These are phyloP conservation scores for Aspergillus spinulosporus DNA, from an alignment of 2,329 filamentous ascomycete genomes.

Conservation along the genomic window DNA sequence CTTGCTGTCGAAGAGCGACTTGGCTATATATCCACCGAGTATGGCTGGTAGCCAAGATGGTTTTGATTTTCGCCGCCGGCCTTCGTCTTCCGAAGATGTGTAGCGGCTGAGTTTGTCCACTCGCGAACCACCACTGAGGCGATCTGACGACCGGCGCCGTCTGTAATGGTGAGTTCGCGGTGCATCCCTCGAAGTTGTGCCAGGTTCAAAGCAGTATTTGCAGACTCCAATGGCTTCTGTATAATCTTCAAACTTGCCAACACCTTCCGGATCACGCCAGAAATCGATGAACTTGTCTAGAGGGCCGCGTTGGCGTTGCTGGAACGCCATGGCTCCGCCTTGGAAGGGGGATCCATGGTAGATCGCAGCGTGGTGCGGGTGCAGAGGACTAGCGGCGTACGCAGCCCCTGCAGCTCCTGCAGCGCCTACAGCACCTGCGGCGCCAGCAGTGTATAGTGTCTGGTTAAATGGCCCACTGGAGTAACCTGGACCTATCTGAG, in stretches of 20 bases:
- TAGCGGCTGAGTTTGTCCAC: conserved; percentile 64
- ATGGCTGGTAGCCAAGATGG: conserved; percentile 58
- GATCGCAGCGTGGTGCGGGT: conserved; percentile 33
- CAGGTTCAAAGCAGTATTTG: conserved; percentile 64
- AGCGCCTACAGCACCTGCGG: conserved; percentile 24
- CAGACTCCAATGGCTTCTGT: conserved; percentile 67
- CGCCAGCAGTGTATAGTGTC: conserved; percentile 8
- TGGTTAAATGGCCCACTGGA: conserved; percentile 18
- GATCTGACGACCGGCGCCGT: conserved; percentile 49
- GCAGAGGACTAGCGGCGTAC: conserved; percentile 40
- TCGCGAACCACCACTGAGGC: conserved; percentile 44
- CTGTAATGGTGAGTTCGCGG: conserved; percentile 62
- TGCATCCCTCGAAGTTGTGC: conserved; percentile 56
- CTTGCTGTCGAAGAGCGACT: conserved; percentile 54
- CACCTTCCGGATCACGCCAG: conserved; percentile 65
- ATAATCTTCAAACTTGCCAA: conserved; percentile 66
- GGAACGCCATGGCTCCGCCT: conserved; percentile 46
- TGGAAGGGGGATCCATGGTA: conserved; percentile 31
- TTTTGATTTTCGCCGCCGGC: conserved; percentile 47
- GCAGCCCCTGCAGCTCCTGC: conserved; percentile 31
- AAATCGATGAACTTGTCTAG: conserved; percentile 59
- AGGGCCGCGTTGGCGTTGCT: conserved; percentile 57
- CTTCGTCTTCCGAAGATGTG: conserved; percentile 53
- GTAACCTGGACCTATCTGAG: conserved; percentile 19
- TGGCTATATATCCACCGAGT: conserved; percentile 57